Conservation (phyloP, 2,329 filamentous ascomycete species). For the Sporothrix pseudoabietina region DNA sequence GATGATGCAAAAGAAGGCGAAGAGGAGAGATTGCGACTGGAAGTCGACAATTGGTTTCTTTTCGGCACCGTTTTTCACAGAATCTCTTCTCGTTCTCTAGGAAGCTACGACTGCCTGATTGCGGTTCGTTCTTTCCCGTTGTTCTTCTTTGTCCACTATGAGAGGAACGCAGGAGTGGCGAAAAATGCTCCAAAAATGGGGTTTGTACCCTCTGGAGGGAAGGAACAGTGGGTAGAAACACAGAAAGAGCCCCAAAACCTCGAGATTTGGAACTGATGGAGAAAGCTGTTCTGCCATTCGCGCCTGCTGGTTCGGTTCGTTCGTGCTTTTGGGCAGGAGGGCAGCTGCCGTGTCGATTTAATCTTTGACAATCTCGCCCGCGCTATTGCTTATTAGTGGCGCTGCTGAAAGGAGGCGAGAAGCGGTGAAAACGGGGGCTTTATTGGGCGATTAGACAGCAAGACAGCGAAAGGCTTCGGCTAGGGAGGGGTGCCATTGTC, state of each 20-base stretch:
- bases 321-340: not conserved
- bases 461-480: not conserved
- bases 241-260: not conserved
- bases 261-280: not conserved
- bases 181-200: not conserved
- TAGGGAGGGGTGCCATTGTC: not conserved
- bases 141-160: not conserved
- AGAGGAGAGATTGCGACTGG: not conserved
- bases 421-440: not conserved
- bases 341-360: not conserved
- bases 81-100: not conserved
- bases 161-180: not conserved
- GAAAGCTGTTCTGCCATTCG: not conserved
- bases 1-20: not conserved
- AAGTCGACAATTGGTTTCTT: not conserved
- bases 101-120: not conserved
- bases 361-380: slow-evolving; percentile 17
- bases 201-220: not conserved
- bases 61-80: not conserved
- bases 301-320: not conserved
- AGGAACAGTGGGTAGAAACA: not conserved
- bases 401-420: not conserved
- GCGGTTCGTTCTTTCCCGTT: slow-evolving; percentile 12
- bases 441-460: slow-evolving; percentile 21
- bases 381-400: slow-evolving; percentile 26